Evolutionary conservation across 768 basidiomycete genomes (phyloP).

Genomic region (Russula griseocarnosa): DNA sequence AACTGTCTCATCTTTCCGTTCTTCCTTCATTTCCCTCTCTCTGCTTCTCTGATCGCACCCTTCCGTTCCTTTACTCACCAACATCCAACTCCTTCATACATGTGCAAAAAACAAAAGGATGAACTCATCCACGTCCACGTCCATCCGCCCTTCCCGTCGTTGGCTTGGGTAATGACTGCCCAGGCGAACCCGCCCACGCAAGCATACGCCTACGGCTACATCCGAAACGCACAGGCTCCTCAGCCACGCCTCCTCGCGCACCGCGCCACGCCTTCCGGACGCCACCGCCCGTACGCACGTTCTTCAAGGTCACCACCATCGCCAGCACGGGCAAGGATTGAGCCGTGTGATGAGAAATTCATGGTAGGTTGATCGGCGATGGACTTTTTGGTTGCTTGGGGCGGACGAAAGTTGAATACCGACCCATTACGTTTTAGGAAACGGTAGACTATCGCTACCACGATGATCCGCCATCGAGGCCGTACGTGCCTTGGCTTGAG

Average conservation of each 20-base stretch:
- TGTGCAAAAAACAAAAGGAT: not conserved
- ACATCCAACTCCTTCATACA: not conserved
- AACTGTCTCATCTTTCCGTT: not conserved
- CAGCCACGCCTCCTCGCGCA: not conserved
- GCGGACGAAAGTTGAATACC: not conserved
- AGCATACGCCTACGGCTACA: constrained; percentile 16
- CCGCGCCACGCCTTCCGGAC: not conserved
- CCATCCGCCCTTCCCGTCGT: constrained; percentile 22
- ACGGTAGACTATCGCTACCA: constrained; percentile 21
- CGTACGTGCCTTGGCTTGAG: constrained; percentile 10
- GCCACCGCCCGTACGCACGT: not conserved
- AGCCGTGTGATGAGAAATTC: not conserved
- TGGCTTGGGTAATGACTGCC: constrained; percentile 22
- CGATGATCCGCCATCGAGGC: not conserved
- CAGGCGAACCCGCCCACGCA: constrained; percentile 14
- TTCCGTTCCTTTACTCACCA: not conserved
- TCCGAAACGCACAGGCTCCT: constrained; percentile 2
- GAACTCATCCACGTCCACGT: not conserved
- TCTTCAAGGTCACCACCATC: not conserved
- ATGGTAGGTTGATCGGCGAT: constrained; percentile 7
- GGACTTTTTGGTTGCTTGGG: not conserved
- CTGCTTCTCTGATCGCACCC: not conserved
- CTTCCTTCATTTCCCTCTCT: not conserved
- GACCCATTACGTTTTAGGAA: constrained; percentile 2
- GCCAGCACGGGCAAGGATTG: not conserved